phyloP scores from a whole-genome alignment of 306 rosid species.

The Canavalia ensiformis region DNA sequence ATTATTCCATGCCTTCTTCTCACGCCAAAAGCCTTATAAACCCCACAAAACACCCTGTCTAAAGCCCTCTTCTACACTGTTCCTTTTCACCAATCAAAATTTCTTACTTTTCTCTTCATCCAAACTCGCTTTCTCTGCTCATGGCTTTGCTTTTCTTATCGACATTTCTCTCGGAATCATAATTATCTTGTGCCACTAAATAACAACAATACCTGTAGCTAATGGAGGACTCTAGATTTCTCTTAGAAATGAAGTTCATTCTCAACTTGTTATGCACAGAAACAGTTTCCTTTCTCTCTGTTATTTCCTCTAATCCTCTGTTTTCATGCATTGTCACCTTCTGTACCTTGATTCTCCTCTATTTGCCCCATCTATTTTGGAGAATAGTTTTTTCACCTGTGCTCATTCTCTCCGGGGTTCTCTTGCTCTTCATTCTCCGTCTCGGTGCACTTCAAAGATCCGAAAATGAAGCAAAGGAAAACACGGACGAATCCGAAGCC shows the following conservation, averaged over 20 bases:
- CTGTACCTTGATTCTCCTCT: conserved; percentile 63
- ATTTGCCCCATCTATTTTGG: conserved; percentile 63
- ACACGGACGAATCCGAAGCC: not conserved
- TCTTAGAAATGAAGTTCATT: conserved; percentile 48
- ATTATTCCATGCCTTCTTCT: conserved; percentile 61
- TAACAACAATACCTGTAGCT: not conserved
- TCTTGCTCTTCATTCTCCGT: conserved; percentile 69
- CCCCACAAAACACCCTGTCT: conserved; percentile 60
- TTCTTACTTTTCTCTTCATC: conserved; percentile 25
- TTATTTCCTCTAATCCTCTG: conserved; percentile 67
- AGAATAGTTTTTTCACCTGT: conserved; percentile 71
- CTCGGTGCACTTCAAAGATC: conserved; percentile 76
- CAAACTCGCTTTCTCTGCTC: conserved; percentile 27
- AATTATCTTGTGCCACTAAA: conserved; percentile 12
- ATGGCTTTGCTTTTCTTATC: conserved; percentile 54
- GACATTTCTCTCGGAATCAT: conserved; percentile 17
- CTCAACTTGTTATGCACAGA: conserved; percentile 53
- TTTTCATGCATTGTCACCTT: conserved; percentile 72
- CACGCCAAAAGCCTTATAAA: conserved; percentile 54
- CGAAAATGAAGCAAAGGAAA: conserved; percentile 25
- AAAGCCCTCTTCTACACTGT: conserved; percentile 32
- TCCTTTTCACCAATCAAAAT: conserved; percentile 49
- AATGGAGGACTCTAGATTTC: conserved; percentile 51
- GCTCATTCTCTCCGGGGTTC: conserved; percentile 54
- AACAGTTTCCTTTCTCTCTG: conserved; percentile 42